Percentiles rank a stretch among this genome's conserved stretches.
Evolutionary conservation across 345 rosid species (phyloP).

Genomic region (Heritiera fomes): DNA sequence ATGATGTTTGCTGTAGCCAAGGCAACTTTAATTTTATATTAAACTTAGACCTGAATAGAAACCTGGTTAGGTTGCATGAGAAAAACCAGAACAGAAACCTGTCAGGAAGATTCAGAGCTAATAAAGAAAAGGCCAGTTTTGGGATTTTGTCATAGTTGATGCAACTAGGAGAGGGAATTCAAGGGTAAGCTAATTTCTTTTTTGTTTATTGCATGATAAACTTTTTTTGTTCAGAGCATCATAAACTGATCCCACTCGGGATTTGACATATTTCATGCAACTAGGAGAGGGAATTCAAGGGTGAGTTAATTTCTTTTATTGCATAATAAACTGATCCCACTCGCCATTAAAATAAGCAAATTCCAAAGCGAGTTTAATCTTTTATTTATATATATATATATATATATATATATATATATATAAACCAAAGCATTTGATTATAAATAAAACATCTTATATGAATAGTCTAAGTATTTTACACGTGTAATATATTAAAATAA

Average conservation of each 20-base stretch:
- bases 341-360: not conserved
- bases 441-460: too few relatives aligned
- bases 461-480: too few relatives aligned
- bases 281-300: not conserved
- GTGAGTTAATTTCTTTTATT: too few relatives aligned
- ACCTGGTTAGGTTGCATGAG: not conserved
- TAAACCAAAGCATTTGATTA: too few relatives aligned
- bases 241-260: not conserved
- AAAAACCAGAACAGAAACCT: not conserved
- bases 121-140: not conserved
- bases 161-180: not conserved
- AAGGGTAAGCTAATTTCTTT: too few relatives aligned
- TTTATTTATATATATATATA: too few relatives aligned
- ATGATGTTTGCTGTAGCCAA: constrained; percentile 16
- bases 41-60: too few relatives aligned
- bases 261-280: not conserved
- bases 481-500: too few relatives aligned
- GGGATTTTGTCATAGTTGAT: not conserved
- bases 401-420: too few relatives aligned
- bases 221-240: too few relatives aligned
- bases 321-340: not conserved
- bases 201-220: too few relatives aligned
- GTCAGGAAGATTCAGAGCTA: constrained; percentile 1
- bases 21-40: constrained; percentile 7
- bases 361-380: not conserved